These are phyloP conservation scores for Tetrapisispora phaffii DNA, from an alignment of 805 yeast species.

Conservation along the genomic window DNA sequence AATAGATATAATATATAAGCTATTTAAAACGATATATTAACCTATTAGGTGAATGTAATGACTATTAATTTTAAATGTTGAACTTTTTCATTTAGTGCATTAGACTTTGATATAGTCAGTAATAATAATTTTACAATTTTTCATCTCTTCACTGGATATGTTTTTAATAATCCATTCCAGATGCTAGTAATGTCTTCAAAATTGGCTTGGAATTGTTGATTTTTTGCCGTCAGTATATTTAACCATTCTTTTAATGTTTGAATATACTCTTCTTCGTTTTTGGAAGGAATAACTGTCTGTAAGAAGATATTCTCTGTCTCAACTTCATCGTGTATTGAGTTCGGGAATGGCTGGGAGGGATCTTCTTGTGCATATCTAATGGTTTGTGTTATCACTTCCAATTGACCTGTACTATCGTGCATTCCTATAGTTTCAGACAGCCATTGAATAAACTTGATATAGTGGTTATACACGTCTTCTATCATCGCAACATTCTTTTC, in stretches of 20 bases:
- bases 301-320: conserved; percentile 26
- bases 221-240: not conserved
- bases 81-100: too few species aligned
- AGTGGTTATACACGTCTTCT: conserved; percentile 26
- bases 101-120: too few species aligned
- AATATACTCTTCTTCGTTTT: conserved; percentile 16
- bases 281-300: conserved; percentile 25
- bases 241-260: not conserved
- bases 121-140: too few species aligned
- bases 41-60: too few species aligned
- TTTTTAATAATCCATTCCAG: not conserved
- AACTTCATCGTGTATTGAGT: conserved; percentile 7
- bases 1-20: too few species aligned
- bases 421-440: conserved; percentile 23
- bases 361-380: conserved; percentile 27
- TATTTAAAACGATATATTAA: too few species aligned
- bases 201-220: not conserved
- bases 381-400: conserved; percentile 26
- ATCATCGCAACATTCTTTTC: conserved; percentile 16
- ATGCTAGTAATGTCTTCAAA: not conserved
- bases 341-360: not conserved
- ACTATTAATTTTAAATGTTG: too few species aligned
- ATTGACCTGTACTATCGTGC: conserved; percentile 11
- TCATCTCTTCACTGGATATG: not conserved
- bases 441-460: conserved; percentile 30